Percentiles rank a stretch among this genome's conserved stretches.
phyloP scores from a whole-genome alignment of 345 rosid genomes.

The Euclidium syriacum region DNA sequence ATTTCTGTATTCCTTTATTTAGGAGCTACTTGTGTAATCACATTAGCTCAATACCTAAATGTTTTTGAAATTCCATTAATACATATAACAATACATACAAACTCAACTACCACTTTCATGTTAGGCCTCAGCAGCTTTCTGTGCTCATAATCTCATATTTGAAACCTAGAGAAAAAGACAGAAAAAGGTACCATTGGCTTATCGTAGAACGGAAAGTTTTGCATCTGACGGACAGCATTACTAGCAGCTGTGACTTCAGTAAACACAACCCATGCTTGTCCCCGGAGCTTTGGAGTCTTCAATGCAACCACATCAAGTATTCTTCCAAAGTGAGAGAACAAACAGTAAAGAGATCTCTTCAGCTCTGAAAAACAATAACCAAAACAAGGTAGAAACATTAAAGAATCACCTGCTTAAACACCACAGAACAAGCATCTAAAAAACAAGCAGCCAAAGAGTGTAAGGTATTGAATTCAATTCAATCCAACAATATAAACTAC shows the following conservation, averaged over 20 bases:
- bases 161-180: not conserved
- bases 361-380: constrained; percentile 49
- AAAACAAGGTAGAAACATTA: not conserved
- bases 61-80: not conserved
- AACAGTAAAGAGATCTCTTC: constrained; percentile 89
- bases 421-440: not conserved
- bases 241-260: constrained; percentile 93
- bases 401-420: not conserved
- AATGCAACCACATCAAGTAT: constrained; percentile 94
- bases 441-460: not conserved
- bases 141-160: not conserved
- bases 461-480: not conserved
- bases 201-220: constrained; percentile 91
- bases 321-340: constrained; percentile 96
- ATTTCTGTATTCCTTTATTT: not conserved
- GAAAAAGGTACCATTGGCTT: constrained; percentile 36
- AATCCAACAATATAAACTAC: not conserved
- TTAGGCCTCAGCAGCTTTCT: not conserved
- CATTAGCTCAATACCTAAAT: not conserved
- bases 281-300: constrained; percentile 93
- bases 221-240: constrained; percentile 95
- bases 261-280: constrained; percentile 97
- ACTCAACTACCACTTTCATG: not conserved
- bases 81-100: not conserved
- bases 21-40: not conserved